Evolutionary conservation across 83 land plant species (phyloP).

Genomic region (Thuja plicata): DNA sequence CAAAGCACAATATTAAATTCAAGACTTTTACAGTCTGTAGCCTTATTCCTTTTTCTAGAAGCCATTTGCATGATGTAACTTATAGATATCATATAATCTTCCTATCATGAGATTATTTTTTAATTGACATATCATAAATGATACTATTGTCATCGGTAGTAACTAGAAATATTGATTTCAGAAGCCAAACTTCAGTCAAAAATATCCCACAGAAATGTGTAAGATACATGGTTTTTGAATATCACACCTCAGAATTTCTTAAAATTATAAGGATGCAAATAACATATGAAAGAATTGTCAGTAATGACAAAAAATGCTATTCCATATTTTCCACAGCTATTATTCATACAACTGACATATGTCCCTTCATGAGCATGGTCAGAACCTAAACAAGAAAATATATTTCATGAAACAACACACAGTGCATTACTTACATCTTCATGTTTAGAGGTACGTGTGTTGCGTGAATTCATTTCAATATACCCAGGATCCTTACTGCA

Average conservation of each 20-base stretch:
- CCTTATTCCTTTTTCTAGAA: background rate
- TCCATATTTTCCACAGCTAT: background rate
- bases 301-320: background rate
- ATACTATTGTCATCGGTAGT: background rate
- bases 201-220: background rate
- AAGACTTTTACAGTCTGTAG: background rate
- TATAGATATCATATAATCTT: background rate
- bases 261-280: background rate
- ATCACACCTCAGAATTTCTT: background rate
- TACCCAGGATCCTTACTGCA: slow-evolving; percentile 92
- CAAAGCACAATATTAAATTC: background rate
- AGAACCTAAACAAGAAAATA: background rate
- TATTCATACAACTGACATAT: background rate
- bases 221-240: background rate
- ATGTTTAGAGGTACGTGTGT: slow-evolving; percentile 14
- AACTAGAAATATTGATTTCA: background rate
- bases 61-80: background rate
- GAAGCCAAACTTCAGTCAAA: background rate
- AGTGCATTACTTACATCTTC: slow-evolving; percentile 41
- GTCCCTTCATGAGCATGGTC: background rate
- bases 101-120: too few relatives aligned
- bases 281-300: background rate
- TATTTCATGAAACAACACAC: background rate
- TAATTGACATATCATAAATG: background rate
- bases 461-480: slow-evolving; percentile 29